A percentile compares a stretch with the other conserved stretches of the same genome.
These are phyloP conservation scores for Didymella segeticola DNA, from an alignment of 2,329 filamentous ascomycete genomes.

Conservation along the genomic window DNA sequence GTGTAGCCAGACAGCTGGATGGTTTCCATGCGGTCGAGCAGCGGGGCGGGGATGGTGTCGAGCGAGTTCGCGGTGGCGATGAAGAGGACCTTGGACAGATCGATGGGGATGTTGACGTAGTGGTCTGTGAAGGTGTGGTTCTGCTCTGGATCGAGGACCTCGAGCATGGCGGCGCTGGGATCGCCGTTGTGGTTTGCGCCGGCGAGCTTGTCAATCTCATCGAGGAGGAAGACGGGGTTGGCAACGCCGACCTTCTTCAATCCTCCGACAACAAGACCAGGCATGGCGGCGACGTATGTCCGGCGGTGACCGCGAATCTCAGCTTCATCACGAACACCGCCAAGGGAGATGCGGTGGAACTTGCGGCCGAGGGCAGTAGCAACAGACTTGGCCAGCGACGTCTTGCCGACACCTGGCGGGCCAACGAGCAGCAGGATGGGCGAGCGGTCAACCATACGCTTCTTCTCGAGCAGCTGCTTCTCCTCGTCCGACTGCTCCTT, in stretches of 20 bases:
- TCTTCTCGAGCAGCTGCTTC: conserved; percentile 77
- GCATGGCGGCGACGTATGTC: conserved; percentile 99
- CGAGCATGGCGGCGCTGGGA: conserved; percentile 95
- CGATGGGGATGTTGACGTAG: conserved; percentile 94
- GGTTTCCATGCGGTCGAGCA: conserved; percentile 96
- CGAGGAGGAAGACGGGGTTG: conserved; percentile 93
- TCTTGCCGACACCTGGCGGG: conserved; percentile 95
- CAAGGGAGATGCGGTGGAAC: conserved; percentile 95
- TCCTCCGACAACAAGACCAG: conserved; percentile 90
- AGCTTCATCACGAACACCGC: conserved; percentile 93
- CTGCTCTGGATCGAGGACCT: conserved; percentile 96
- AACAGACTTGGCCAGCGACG: conserved; percentile 90
- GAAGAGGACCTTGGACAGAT: conserved; percentile 95
- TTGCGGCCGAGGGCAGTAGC: conserved; percentile 91
- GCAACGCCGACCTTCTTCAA: conserved; percentile 94
- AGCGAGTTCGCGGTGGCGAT: conserved; percentile 96
- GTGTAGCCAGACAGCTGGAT: conserved; percentile 95
- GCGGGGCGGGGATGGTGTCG: conserved; percentile 91
- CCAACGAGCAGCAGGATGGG: conserved; percentile 93
- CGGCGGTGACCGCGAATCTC: conserved; percentile 94
- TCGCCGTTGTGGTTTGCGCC: conserved; percentile 92
- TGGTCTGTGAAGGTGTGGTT: conserved; percentile 95
- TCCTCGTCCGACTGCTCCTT: conserved; percentile 58
- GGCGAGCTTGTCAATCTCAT: conserved; percentile 98
- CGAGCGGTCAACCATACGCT: conserved; percentile 90